Conservation (phyloP, 257 asterid genomes). For the Solanum phureja region DNA sequence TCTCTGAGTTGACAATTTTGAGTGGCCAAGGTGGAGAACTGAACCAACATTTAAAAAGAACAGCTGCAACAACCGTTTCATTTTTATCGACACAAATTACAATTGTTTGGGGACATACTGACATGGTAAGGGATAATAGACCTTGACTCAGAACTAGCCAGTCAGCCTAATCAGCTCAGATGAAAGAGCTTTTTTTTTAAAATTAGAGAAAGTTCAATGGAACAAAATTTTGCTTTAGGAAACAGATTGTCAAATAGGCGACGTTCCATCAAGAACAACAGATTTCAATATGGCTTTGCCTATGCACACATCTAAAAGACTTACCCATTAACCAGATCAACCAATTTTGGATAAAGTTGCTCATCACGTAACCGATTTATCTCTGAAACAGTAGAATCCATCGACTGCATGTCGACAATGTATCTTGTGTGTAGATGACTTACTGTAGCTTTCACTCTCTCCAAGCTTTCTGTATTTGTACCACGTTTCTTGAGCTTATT, state of each 20-base stretch:
- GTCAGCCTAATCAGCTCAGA: background rate
- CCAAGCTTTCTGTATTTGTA: slow-evolving; percentile 61
- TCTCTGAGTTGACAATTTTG: background rate
- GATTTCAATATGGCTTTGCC: background rate
- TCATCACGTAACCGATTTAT: slow-evolving; percentile 82
- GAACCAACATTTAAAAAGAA: background rate
- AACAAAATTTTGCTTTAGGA: background rate
- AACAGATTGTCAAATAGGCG: background rate
- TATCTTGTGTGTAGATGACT: slow-evolving; percentile 97
- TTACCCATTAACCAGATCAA: slow-evolving; percentile 82
- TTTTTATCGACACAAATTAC: background rate
- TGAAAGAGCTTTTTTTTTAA: background rate
- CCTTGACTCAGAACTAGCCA: background rate
- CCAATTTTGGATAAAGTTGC: slow-evolving; percentile 82
- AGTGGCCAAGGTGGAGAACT: background rate
- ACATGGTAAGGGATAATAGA: background rate
- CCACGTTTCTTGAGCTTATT: slow-evolving; percentile 80
- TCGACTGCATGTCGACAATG: slow-evolving; percentile 98
- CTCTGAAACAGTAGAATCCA: slow-evolving; percentile 97
- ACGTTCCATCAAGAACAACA: background rate
- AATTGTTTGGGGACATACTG: background rate
- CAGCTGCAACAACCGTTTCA: background rate
- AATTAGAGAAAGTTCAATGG: background rate
- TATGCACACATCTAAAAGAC: slow-evolving; percentile 14
- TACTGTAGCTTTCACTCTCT: slow-evolving; percentile 91